Evolutionary conservation across 352 stramenopile genomes (phyloP), one percentile per base, ranked within the genome.

Genomic region (Globisporangium parvum): DNA sequence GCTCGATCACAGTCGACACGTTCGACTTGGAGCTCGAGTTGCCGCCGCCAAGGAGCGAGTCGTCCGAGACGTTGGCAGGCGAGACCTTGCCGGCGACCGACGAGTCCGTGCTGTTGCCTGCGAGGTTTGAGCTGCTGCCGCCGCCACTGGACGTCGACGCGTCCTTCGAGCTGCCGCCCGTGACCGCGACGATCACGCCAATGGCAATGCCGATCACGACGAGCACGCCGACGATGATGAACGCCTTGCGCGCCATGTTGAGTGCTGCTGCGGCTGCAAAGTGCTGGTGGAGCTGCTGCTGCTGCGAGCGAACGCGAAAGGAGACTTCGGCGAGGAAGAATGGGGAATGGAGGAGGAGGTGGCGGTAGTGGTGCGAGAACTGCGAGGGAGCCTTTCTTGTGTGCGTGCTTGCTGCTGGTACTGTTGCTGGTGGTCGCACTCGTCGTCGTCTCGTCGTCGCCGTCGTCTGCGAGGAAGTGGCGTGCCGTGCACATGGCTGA

Each of bases 141-240:
- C 26, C 44, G 42, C 26, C 44, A 33, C 55, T 67, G 54, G 46
- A 55, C 17, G 62, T 84, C 53, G 59, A 71, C n/a, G 59, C 62
- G 24, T 72, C 55, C 39, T 62, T 64, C 50, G 60, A 66, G 26
- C 47, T 35, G 12, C 69, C 52, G 26, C 67, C 57, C 2, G 79
- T 88, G 47, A 89, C 74, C 8, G 67, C 75, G 9, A 91, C 74
- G 60, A 90, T 86, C 33, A 89, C 67, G 53, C 76, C 80, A 24
- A 91, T 64, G 24, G 58, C 71, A 21, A 76, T 63, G 46, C 77
- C 84, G 52, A 93, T 81, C 40, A 84, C 71, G 53, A 92, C 67
- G 47, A 92, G 66, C 44, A 87, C 67, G 62, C 70, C 74, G 51
- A 88, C 57, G 59, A 85, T 73, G 57, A 93, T 77, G 47, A 91